A percentile compares a stretch with the other conserved stretches of the same genome.
Conservation (phyloP, 1,284 basidiomycete species). For the Cutaneotrichosporon dermatis region DNA sequence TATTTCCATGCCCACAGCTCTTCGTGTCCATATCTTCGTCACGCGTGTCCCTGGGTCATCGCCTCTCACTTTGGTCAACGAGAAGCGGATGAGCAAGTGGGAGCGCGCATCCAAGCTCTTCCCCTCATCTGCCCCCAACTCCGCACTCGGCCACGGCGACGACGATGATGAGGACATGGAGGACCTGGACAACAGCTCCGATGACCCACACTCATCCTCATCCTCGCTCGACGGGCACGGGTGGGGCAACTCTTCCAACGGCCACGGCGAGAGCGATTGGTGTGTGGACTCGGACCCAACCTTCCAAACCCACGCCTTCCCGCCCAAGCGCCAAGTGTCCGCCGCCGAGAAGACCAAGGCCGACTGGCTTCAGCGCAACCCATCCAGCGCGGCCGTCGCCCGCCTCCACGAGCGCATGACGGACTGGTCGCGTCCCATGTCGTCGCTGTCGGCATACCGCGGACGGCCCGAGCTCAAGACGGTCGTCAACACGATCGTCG, state of each 20-base stretch:
- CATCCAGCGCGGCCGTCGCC: slow-evolving; percentile 13
- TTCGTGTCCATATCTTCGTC: slow-evolving; percentile 43
- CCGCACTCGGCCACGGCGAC: not conserved
- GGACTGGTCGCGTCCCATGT: slow-evolving; percentile 17
- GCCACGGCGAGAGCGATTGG: not conserved
- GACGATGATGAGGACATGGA: slow-evolving; percentile 1
- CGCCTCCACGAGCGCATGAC: slow-evolving; percentile 10
- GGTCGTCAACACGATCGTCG: slow-evolving; percentile 23
- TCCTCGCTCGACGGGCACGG: not conserved
- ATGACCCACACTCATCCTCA: slow-evolving; percentile 1
- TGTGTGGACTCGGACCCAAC: not conserved
- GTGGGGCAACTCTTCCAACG: too few relatives aligned
- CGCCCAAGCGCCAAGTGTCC: not conserved
- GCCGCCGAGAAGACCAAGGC: slow-evolving; percentile 27
- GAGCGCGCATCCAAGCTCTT: not conserved
- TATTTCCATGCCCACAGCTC: slow-evolving; percentile 26
- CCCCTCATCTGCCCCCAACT: not conserved
- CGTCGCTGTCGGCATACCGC: slow-evolving; percentile 25
- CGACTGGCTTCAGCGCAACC: slow-evolving; percentile 27
- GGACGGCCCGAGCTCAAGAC: slow-evolving; percentile 30
- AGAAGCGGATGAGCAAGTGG: slow-evolving; percentile 3
- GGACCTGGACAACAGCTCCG: slow-evolving; percentile 1
- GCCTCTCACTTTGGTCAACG: slow-evolving; percentile 31
- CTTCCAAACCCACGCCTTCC: not conserved
- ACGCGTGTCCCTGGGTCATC: slow-evolving; percentile 35